Evolutionary conservation across 2,329 filamentous ascomycete genomes (phyloP), one percentile per base, ranked within the genome.

Genomic region (Epichloe uncinata): DNA sequence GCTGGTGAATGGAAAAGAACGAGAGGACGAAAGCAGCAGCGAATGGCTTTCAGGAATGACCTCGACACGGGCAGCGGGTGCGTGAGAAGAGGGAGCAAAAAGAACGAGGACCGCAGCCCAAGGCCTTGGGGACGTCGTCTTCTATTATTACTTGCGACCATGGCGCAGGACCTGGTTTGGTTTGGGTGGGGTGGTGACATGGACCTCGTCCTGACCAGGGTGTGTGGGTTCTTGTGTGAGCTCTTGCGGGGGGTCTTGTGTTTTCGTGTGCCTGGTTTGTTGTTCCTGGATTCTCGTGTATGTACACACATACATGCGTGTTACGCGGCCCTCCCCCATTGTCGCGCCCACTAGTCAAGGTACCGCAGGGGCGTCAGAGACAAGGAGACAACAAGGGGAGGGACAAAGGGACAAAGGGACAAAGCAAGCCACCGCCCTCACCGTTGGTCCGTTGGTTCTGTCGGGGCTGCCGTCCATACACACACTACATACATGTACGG

Each of bases 21-120:
- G 66, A 72, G 70, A 70, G 63, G 69, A 71, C 68, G 72, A 75
- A 73, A 74, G 70, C 68, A 62, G 59, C 53, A 55, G 56, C 64
- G 62, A 64, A 67, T 67, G 49, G 68, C 69, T 67, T 69, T 66
- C 69, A 72, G 40, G 69, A 71, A 72, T 69, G 70, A 73, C 72
- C 69, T 66, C 62, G 73, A 74, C 68, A 64, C 71, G 64, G 66
- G 65, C 63, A 42, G 45, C 33, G 41, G 63, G 65, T 68, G 65
- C 68, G 69, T 70, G 61, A 63, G 57, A 63, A 64, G 63, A 63
- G 60, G 58, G 55, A 52, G 53, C 57, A 59, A 60, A n/a, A 63
- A 58, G 61, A 65, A 60, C 60, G 58, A 58, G 61, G 60, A 55
- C 61, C 57, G 60, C 26, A 6, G 16, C 36, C 4, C 22, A 47